Conservation (phyloP, 2,329 filamentous ascomycete genomes). For the Cylindrodendrum hubeiense region DNA sequence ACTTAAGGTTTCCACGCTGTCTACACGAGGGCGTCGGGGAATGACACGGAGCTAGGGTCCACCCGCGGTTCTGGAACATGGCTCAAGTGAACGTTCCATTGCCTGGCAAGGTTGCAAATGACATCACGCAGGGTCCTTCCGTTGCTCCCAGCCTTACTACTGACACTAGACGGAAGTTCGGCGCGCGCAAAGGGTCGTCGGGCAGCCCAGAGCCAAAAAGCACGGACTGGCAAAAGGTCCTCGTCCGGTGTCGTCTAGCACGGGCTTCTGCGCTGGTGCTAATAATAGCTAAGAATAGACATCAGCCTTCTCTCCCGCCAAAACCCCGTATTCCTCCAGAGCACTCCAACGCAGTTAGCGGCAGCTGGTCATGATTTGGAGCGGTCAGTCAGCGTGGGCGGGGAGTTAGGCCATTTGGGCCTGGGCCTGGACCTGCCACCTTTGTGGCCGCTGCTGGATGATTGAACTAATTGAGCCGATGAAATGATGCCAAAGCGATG, state of each 20-base stretch:
- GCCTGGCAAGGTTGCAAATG: conserved; percentile 4
- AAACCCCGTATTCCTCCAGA: neutral
- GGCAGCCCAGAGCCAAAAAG: neutral
- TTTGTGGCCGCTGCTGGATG: neutral
- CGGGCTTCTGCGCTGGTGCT: neutral
- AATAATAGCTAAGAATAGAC: conserved; percentile 6
- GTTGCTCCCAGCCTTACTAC: neutral
- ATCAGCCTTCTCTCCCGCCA: neutral
- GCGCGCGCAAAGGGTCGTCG: neutral
- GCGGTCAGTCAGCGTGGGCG: neutral
- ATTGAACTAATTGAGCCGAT: neutral
- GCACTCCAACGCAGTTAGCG: neutral
- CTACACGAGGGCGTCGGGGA: neutral
- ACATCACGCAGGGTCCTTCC: neutral
- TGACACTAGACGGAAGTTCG: neutral
- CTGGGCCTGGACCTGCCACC: neutral
- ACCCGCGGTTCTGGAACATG: conserved; percentile 4
- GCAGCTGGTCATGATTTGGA: neutral
- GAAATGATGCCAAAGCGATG: neutral
- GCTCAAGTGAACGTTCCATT: conserved; percentile 8
- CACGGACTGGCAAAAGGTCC: neutral
- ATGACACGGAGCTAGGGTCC: neutral
- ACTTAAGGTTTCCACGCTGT: neutral
- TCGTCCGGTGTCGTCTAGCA: neutral
- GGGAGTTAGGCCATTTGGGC: neutral